Base-by-base conservation (phyloP, 495 filamentous ascomycete species). In the Annulohypoxylon stygium region DNA sequence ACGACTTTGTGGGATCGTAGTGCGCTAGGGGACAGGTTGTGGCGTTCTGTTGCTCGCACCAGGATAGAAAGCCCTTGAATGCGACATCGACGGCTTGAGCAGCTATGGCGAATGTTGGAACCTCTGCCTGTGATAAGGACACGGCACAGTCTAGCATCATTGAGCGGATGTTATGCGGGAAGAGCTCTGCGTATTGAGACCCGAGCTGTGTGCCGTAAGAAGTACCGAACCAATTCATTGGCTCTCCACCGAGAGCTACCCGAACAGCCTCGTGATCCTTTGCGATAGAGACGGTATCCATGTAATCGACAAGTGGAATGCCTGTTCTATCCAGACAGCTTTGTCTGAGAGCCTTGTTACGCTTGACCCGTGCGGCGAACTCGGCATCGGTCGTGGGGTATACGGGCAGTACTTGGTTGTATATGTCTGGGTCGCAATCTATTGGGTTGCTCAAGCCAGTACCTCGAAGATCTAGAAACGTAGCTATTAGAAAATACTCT, bases 201-300 rank as follows among this genome's bases (percentile, higher is more conserved):
- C 87, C 86, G 0, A 88, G 73, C 2, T 84, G 50, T 2, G 85
- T 86, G 0, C 86, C 87, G 70, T 89, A 89, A 0, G 84, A 87
- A 1, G 84, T 76, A 6, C 86, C 86, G 34, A 72, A 23, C 37
- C 61, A 78, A 64, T 74, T 77, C 37, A 73, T 36, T 23, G 53
- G 51, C 41, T 59, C 70, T 34, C 53, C 78, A 51, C 65, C 60
- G 4, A 82, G 73, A 1, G 74, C 80, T 7, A 77, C 23, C 36
- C 81, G 79, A 4, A 82, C 71, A 4, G 78, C 78, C 62, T 83
- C 81, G 9, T 79, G 48, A 58, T 83, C 81, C 54, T 75, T 78
- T 2, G 75, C 80, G 2, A 75, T 76, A 45, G 70, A 78, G 26
- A 77, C 69, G 4, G 79, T 77, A 45, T 83, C 81, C 34, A 81